Percentiles rank a stretch among this genome's conserved stretches.
phyloP scores from a whole-genome alignment of 2,329 filamentous ascomycete genomes.

The Epichloe hybrida region DNA sequence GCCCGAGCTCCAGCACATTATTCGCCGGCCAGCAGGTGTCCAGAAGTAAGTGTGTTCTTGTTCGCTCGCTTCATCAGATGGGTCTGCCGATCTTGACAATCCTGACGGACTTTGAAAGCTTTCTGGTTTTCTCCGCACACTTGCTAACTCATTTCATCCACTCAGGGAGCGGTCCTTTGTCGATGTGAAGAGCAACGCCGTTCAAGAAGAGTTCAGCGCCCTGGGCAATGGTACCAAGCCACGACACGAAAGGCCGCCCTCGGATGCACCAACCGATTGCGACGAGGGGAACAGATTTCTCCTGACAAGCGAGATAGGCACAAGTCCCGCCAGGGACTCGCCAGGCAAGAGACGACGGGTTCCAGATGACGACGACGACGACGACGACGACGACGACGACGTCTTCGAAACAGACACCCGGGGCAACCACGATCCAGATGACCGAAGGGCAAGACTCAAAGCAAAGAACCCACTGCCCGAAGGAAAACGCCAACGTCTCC shows the following conservation, averaged over 20 bases:
- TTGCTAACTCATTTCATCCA: neutral
- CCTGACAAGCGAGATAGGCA: neutral
- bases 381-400: slow-evolving; percentile 11
- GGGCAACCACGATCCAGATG: slow-evolving; percentile 10
- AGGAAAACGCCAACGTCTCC: neutral
- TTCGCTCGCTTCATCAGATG: neutral
- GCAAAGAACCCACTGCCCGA: slow-evolving; percentile 1
- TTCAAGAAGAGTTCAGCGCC: neutral
- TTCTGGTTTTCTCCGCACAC: no score
- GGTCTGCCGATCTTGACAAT: neutral
- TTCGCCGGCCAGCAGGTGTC: neutral
- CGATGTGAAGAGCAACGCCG: neutral
- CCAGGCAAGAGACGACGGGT: neutral
- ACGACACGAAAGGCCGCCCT: neutral
- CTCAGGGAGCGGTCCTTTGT: neutral
- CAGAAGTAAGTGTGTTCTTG: slow-evolving; percentile 1
- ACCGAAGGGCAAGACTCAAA: slow-evolving; percentile 9
- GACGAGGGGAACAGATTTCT: neutral
- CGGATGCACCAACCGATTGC: neutral
- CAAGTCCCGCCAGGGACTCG: neutral
- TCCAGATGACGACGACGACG: neutral
- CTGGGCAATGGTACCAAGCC: neutral
- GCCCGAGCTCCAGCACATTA: neutral
- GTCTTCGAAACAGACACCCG: slow-evolving; percentile 18
- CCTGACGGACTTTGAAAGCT: neutral